These are phyloP conservation scores for Nothomitra cinnamomea DNA, from an alignment of 2,329 filamentous ascomycete genomes.

Conservation along the genomic window DNA sequence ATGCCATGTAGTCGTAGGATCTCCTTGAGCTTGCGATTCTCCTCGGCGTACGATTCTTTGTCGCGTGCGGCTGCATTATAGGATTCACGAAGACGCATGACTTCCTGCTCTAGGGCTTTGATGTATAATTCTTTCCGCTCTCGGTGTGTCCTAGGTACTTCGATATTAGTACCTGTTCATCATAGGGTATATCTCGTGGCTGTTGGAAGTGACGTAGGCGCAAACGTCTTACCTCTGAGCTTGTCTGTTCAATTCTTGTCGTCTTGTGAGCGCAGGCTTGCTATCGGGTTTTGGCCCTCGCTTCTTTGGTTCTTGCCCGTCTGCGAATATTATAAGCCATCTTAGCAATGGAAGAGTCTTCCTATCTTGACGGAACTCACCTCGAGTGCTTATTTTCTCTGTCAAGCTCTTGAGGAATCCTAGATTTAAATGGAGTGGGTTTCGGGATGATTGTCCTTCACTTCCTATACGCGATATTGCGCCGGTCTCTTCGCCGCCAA, in stretches of 20 bases:
- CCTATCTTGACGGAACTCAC: slow-evolving; percentile 26
- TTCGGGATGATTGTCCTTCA: not conserved
- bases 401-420: slow-evolving; percentile 46
- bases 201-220: not conserved
- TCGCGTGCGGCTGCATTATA: slow-evolving; percentile 58
- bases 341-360: slow-evolving; percentile 5
- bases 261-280: slow-evolving; percentile 79
- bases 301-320: slow-evolving; percentile 74
- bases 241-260: slow-evolving; percentile 88
- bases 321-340: slow-evolving; percentile 24
- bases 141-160: slow-evolving; percentile 60
- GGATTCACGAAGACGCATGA: slow-evolving; percentile 75
- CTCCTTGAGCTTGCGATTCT: slow-evolving; percentile 58
- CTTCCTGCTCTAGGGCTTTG: slow-evolving; percentile 81
- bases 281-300: slow-evolving; percentile 92
- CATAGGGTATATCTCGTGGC: slow-evolving; percentile 6
- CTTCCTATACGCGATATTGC: not conserved
- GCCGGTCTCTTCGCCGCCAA: slow-evolving; percentile 1
- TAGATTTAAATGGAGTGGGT: slow-evolving; percentile 1
- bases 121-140: slow-evolving; percentile 95
- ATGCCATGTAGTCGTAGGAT: slow-evolving; percentile 42
- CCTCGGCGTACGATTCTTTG: slow-evolving; percentile 56
- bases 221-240: slow-evolving; percentile 59
- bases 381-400: slow-evolving; percentile 64
- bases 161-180: slow-evolving; percentile 7